These are phyloP conservation scores for Aureobasidium melanogenum DNA, from an alignment of 2,329 filamentous ascomycete genomes.

Conservation along the genomic window DNA sequence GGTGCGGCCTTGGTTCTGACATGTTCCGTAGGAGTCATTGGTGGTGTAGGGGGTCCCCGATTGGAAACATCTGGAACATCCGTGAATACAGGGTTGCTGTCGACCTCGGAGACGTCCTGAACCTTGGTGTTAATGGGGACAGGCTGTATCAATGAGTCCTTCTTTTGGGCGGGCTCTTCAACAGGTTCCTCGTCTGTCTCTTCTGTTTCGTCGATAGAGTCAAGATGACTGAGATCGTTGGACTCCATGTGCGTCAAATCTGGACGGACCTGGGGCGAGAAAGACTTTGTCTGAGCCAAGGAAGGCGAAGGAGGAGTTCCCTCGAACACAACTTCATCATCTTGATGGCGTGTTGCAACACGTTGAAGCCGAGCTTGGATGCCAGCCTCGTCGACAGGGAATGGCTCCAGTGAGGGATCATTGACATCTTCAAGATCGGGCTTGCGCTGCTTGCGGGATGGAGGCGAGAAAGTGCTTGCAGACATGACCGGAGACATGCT, in stretches of 20 bases:
- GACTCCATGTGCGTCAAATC: not conserved
- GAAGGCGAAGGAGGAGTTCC: conserved; percentile 14
- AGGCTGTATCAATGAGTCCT: not conserved
- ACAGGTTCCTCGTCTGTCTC: not conserved
- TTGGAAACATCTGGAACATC: not conserved
- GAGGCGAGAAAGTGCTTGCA: not conserved
- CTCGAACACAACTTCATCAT: conserved; percentile 17
- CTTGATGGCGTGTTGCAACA: conserved; percentile 17
- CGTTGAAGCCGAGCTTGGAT: conserved; percentile 26
- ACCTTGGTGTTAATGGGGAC: not conserved
- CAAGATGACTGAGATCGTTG: conserved; percentile 9
- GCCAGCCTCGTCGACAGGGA: conserved; percentile 27
- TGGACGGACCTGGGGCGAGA: not conserved
- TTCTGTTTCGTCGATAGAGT: conserved; percentile 9
- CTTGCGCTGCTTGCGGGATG: not conserved
- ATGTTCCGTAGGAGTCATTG: conserved; percentile 24
- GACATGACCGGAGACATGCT: conserved; percentile 13
- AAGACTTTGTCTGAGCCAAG: not conserved
- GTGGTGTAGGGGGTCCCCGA: conserved; percentile 23
- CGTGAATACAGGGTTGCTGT: not conserved
- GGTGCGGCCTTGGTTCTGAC: conserved; percentile 13
- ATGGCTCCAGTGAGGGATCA: conserved; percentile 24
- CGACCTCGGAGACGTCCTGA: not conserved
- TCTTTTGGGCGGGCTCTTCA: not conserved
- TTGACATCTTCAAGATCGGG: conserved; percentile 20